Base-by-base conservation (phyloP, 495 filamentous ascomycete genomes). In the Apodospora peruviana region DNA sequence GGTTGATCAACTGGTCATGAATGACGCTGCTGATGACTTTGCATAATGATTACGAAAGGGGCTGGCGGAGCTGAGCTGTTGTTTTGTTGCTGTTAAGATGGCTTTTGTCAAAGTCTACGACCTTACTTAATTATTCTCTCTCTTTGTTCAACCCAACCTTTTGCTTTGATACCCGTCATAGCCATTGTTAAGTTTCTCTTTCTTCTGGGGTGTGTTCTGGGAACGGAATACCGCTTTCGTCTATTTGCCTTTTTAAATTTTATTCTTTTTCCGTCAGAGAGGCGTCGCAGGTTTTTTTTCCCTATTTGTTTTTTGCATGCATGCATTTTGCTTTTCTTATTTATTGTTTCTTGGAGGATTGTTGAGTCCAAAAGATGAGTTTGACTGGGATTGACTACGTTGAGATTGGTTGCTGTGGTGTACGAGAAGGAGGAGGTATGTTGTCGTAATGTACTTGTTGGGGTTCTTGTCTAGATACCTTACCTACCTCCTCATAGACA, bases 21-120 rank as follows among this genome's bases (percentile, higher is more conserved):
- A 56, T 17, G 60, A 65, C 22, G 65, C 55, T 18, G 69, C 58
- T 22, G 71, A 74, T 21, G 72, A 75, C 40, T 75, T 75, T 58
- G 58, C 65, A 51, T 68, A 55, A 66, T 44, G 5, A 11, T 27
- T 16, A 44, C 18, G 23, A 44, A 24, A 42, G 20, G 19, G 5
- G 21, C 8, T 42, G 21, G 40, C 19, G 18, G 3, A 18, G 11
- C 37, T 18, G 11, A 19, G 40, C 16, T 42, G 19, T 10, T 21
- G 25, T 20, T 39, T 25, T 16, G 9, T 12, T n/a, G n/a, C n/a
- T n/a, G n/a, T n/a, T n/a, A n/a, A n/a, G n/a, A n/a, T n/a, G n/a
- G n/a, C n/a, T n/a, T n/a, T n/a, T n/a, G n/a, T n/a, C n/a, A n/a
- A n/a, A n/a, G n/a, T n/a, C n/a, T n/a, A n/a, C n/a, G n/a, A 11